Evolutionary conservation across 2,329 filamentous ascomycete species (phyloP).

Genomic region (Daldinia sp.): DNA sequence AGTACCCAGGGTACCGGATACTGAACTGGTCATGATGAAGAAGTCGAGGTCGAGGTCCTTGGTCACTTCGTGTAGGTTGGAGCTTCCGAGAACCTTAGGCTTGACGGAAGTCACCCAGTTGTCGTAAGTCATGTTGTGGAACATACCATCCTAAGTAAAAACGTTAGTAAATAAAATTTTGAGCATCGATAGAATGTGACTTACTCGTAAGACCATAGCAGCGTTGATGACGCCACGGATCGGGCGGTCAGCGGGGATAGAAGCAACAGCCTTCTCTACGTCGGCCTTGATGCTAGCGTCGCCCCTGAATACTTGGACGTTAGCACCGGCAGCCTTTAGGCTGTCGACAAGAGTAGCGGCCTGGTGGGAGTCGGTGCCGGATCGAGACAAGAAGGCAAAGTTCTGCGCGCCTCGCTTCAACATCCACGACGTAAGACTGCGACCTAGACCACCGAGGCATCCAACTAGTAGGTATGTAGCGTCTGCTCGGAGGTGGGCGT

Average conservation of each 20-base stretch:
- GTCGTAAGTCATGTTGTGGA: not conserved
- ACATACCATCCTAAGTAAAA: conserved; percentile 1
- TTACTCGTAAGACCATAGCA: conserved; percentile 44
- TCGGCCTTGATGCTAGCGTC: conserved; percentile 40
- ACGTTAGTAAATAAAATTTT: not conserved
- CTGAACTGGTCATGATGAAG: conserved; percentile 4
- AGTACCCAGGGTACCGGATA: conserved; percentile 28
- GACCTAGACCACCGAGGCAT: conserved; percentile 45
- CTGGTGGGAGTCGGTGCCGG: conserved; percentile 38
- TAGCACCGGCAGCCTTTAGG: conserved; percentile 37
- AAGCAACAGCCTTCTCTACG: conserved; percentile 32
- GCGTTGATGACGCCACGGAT: conserved; percentile 37
- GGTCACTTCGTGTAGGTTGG: not conserved
- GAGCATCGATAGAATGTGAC: not conserved
- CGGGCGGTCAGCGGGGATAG: conserved; percentile 23
- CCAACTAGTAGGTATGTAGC: conserved; percentile 38
- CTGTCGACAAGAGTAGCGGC: conserved; percentile 39
- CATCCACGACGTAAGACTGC: conserved; percentile 48
- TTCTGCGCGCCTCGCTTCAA: conserved; percentile 43
- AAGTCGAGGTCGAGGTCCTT: not conserved
- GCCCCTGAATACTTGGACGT: conserved; percentile 40
- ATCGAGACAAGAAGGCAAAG: conserved; percentile 46
- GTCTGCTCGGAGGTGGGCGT: conserved; percentile 10
- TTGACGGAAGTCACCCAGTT: conserved; percentile 1
- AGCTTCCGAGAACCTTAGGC: not conserved